A percentile compares a stretch with the other conserved stretches of the same genome.
These are phyloP conservation scores for Dentipellis sp. DNA, from an alignment of 768 basidiomycete genomes.

Conservation along the genomic window DNA sequence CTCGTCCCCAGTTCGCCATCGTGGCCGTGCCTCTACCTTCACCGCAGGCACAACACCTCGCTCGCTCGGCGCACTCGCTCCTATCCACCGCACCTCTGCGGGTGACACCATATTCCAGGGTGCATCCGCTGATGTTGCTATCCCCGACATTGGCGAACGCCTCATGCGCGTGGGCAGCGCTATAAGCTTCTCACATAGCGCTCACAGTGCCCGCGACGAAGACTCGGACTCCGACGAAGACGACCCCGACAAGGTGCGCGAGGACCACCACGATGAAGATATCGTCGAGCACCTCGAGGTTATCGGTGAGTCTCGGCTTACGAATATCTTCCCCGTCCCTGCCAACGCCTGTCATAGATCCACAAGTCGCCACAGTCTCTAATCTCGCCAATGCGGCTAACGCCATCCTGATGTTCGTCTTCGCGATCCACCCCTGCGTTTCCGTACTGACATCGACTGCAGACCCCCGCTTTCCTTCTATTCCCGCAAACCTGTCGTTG, in stretches of 20 bases:
- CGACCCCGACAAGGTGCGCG: neutral
- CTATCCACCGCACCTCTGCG: neutral
- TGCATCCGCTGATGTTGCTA: neutral
- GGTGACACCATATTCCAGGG: constrained; percentile 1
- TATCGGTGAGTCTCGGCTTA: constrained; percentile 39
- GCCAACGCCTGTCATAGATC: constrained; percentile 33
- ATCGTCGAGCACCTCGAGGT: constrained; percentile 80
- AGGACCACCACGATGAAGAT: constrained; percentile 58
- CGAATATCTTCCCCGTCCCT: neutral
- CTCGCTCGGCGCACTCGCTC: neutral
- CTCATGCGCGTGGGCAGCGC: neutral
- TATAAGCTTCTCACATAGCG: neutral
- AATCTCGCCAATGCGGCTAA: constrained; percentile 76
- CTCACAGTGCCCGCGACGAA: neutral
- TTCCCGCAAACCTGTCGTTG: constrained; percentile 59
- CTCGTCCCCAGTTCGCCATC: neutral
- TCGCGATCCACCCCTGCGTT: neutral
- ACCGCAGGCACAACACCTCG: too few species aligned
- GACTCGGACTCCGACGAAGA: neutral
- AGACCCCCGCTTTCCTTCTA: constrained; percentile 67
- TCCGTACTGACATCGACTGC: neutral
- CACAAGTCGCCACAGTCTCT: constrained; percentile 65
- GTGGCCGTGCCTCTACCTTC: neutral
- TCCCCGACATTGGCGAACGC: neutral
- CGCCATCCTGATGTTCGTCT: constrained; percentile 54